A percentile compares a stretch with the other conserved stretches of the same genome.
These are phyloP conservation scores for Gleditsia sinensis DNA, from an alignment of 306 rosid genomes.

Conservation along the genomic window DNA sequence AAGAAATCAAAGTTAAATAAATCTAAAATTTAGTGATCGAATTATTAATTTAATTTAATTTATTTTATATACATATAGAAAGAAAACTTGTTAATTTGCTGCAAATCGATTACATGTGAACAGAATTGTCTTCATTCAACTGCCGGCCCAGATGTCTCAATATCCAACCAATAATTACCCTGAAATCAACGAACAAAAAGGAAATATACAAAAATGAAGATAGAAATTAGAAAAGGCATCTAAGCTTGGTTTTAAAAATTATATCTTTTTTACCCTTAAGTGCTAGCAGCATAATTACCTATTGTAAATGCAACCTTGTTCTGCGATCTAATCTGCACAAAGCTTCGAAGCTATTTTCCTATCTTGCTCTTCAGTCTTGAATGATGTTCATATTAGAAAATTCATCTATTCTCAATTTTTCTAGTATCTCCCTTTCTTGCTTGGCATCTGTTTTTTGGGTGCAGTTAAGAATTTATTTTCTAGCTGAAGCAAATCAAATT, in stretches of 20 bases:
- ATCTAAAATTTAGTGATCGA: too few species aligned
- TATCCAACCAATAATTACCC: not conserved
- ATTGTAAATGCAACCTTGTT: not conserved
- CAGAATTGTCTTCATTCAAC: slow-evolving; percentile 10
- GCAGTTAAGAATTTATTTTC: slow-evolving; percentile 43
- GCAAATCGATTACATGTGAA: not conserved
- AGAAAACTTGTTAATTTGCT: not conserved
- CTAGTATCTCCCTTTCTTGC: slow-evolving; percentile 74
- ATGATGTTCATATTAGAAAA: slow-evolving; percentile 43
- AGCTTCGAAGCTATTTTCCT: slow-evolving; percentile 17
- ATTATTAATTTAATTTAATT: too few species aligned
- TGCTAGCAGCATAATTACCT: not conserved
- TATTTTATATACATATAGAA: too few species aligned
- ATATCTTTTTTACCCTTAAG: not conserved
- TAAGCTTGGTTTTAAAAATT: not conserved
- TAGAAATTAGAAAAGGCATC: not conserved
- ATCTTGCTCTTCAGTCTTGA: slow-evolving; percentile 34
- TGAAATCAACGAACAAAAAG: not conserved
- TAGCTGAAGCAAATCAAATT: slow-evolving; percentile 30
- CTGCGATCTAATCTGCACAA: not conserved
- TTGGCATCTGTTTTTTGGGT: slow-evolving; percentile 52
- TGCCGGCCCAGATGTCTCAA: slow-evolving; percentile 10
- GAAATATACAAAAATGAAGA: not conserved
- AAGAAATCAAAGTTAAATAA: too few species aligned
- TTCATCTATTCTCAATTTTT: slow-evolving; percentile 61